Evolutionary conservation across 164 flowering plant genomes (phyloP).

Genomic region (Euptelea pleiosperma): DNA sequence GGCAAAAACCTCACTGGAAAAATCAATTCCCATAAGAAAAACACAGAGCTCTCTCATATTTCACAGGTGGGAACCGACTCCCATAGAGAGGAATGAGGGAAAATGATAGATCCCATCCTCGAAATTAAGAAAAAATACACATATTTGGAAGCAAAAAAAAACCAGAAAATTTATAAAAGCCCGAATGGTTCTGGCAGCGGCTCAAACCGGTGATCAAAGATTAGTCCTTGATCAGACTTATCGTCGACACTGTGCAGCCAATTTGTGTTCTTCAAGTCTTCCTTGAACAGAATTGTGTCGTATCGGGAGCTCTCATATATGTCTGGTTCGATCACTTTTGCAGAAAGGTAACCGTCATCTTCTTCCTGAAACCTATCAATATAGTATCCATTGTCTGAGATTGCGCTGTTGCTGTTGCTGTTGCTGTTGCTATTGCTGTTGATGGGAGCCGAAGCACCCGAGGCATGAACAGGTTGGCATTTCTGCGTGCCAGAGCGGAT

Average conservation of each 20-base stretch:
- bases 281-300: conserved; percentile 78
- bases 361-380: conserved; percentile 24
- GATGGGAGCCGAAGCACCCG: conserved; percentile 33
- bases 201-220: conserved; percentile 82
- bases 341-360: conserved; percentile 29
- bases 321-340: conserved; percentile 51
- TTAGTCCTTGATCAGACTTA: conserved; percentile 56
- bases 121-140: too few species aligned
- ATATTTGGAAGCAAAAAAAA: too few species aligned
- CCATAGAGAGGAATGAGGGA: too few species aligned
- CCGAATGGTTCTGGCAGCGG: conserved; percentile 82
- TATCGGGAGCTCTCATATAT: conserved; percentile 86
- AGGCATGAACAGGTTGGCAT: conserved; percentile 35
- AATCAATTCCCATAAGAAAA: too few species aligned
- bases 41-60: too few species aligned
- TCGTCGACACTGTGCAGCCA: conserved; percentile 85
- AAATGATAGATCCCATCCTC: background rate
- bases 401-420: conserved; percentile 21
- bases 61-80: too few species aligned
- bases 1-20: too few species aligned
- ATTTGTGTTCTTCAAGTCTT: conserved; percentile 76
- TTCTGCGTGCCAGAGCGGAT: conserved; percentile 55
- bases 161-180: conserved; percentile 35
- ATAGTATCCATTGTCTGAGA: conserved; percentile 40
- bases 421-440: conserved; percentile 35